A percentile compares a stretch with the other conserved stretches of the same genome.
phyloP scores from a whole-genome alignment of 805 yeast genomes.

The Maudiozyma pseudohumilis region DNA sequence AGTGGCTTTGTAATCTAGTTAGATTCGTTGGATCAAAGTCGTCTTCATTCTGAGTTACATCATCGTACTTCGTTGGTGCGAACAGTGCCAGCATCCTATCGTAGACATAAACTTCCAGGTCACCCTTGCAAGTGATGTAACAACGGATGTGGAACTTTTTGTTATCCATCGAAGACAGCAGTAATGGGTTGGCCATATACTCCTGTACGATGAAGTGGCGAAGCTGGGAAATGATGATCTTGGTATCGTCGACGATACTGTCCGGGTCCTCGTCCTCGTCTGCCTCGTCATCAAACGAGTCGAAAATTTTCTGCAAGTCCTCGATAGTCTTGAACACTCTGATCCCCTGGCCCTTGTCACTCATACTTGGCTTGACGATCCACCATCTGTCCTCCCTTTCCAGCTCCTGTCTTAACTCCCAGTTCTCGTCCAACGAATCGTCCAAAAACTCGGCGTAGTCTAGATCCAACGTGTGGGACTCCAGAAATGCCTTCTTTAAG shows the following conservation, averaged over 20 bases:
- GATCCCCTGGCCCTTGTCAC: conserved; percentile 95
- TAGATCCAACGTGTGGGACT: conserved; percentile 68
- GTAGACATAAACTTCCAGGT: conserved; percentile 69
- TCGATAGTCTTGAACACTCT: conserved; percentile 68
- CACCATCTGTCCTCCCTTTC: conserved; percentile 42
- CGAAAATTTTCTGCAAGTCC: conserved; percentile 74
- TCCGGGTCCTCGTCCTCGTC: conserved; percentile 35
- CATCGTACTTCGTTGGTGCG: conserved; percentile 45
- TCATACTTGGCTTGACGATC: conserved; percentile 94
- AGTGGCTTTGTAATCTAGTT: conserved; percentile 56
- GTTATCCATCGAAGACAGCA: conserved; percentile 47
- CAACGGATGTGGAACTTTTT: conserved; percentile 85
- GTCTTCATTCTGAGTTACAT: conserved; percentile 21
- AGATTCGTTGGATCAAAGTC: conserved; percentile 27
- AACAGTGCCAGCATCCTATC: conserved; percentile 73
- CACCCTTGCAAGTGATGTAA: conserved; percentile 69
- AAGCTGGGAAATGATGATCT: conserved; percentile 74
- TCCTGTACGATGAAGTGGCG: conserved; percentile 84
- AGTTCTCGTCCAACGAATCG: conserved; percentile 85
- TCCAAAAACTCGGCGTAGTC: conserved; percentile 95
- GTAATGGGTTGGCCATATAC: conserved; percentile 59
- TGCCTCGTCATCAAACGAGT: conserved; percentile 72
- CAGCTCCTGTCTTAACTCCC: conserved; percentile 75
- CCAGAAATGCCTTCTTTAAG: conserved; percentile 55
- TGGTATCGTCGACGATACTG: conserved; percentile 34